A percentile compares a stretch with the other conserved stretches of the same genome.
These are phyloP conservation scores for Ilex aquifolium DNA, from an alignment of 257 asterid species.

Conservation along the genomic window DNA sequence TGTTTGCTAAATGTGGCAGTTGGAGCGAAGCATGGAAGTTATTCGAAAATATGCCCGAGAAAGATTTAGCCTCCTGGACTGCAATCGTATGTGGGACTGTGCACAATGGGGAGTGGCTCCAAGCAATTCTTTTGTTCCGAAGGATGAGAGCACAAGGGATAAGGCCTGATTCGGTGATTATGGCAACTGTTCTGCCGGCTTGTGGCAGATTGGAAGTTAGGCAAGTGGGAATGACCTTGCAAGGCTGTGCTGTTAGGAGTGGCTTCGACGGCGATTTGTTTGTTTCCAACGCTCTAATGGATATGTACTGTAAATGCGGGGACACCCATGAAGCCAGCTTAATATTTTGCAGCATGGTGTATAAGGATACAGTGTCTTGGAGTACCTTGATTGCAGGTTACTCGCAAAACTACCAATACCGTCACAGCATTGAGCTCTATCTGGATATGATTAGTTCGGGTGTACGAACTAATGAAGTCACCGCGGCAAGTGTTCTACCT, in stretches of 20 bases:
- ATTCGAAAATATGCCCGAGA: slow-evolving; percentile 32
- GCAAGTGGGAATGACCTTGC: slow-evolving; percentile 24
- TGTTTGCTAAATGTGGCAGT: slow-evolving; percentile 36
- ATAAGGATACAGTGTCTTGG: slow-evolving; percentile 32
- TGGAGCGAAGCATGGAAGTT: slow-evolving; percentile 27
- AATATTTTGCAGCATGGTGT: slow-evolving; percentile 21
- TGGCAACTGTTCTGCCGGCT: slow-evolving; percentile 29
- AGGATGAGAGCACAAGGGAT: slow-evolving; percentile 24
- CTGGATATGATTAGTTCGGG: slow-evolving; percentile 20
- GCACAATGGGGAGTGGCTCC: slow-evolving; percentile 17
- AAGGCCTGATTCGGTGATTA: slow-evolving; percentile 23
- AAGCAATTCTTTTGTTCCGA: slow-evolving; percentile 21
- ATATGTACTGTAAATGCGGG: slow-evolving; percentile 36
- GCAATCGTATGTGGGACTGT: slow-evolving; percentile 28
- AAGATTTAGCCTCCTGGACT: slow-evolving; percentile 36
- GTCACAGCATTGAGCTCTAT: slow-evolving; percentile 23
- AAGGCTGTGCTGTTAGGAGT: slow-evolving; percentile 28
- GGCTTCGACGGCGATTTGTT: slow-evolving; percentile 21
- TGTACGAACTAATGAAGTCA: slow-evolving; percentile 11
- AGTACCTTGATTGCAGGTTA: slow-evolving; percentile 34
- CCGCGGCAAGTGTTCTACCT: slow-evolving; percentile 28
- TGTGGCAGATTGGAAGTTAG: slow-evolving; percentile 25
- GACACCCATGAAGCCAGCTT: slow-evolving; percentile 19
- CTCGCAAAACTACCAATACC: slow-evolving; percentile 21
- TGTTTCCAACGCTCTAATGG: slow-evolving; percentile 33